These are phyloP conservation scores for Barbatosphaeria neglecta DNA, from an alignment of 495 filamentous ascomycete genomes.

Conservation along the genomic window DNA sequence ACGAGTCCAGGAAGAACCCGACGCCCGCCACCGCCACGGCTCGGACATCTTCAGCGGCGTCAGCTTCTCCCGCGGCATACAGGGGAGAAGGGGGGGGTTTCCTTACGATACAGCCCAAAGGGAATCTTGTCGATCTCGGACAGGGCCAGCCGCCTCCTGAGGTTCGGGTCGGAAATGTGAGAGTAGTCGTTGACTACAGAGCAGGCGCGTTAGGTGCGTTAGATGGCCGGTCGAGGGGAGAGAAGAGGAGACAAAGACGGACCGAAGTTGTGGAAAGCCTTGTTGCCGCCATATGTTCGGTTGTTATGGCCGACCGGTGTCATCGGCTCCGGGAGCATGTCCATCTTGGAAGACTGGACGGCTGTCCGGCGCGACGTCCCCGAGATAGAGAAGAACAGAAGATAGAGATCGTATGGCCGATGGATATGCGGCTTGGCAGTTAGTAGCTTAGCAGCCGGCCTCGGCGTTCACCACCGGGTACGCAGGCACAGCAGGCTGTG, in stretches of 20 bases:
- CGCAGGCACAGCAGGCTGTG: too few species aligned
- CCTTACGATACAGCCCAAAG: constrained; percentile 62
- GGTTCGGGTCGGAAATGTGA: constrained; percentile 59
- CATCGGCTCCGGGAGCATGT: constrained; percentile 22
- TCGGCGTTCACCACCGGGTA: too few species aligned
- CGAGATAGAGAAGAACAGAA: background rate
- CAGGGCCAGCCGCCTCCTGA: constrained; percentile 61
- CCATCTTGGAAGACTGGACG: constrained; percentile 7
- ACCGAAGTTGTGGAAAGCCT: constrained; percentile 48
- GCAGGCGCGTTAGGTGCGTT: background rate
- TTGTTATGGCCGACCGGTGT: constrained; percentile 13
- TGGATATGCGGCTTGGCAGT: too few species aligned
- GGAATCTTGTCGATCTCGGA: constrained; percentile 69
- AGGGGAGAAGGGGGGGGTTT: too few species aligned
- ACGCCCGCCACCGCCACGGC: constrained; percentile 70
- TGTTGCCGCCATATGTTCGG: constrained; percentile 38
- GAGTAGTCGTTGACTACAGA: constrained; percentile 25
- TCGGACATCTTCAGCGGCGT: constrained; percentile 27
- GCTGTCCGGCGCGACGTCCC: background rate
- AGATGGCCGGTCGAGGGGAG: background rate
- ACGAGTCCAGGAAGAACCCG: constrained; percentile 75
- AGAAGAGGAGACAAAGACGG: constrained; percentile 2
- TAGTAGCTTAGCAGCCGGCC: too few species aligned
- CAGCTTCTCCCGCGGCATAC: background rate
- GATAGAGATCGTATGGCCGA: background rate